Evolutionary conservation across 208 protist species (phyloP).

Genomic region (Trichomonas vaginalis): DNA sequence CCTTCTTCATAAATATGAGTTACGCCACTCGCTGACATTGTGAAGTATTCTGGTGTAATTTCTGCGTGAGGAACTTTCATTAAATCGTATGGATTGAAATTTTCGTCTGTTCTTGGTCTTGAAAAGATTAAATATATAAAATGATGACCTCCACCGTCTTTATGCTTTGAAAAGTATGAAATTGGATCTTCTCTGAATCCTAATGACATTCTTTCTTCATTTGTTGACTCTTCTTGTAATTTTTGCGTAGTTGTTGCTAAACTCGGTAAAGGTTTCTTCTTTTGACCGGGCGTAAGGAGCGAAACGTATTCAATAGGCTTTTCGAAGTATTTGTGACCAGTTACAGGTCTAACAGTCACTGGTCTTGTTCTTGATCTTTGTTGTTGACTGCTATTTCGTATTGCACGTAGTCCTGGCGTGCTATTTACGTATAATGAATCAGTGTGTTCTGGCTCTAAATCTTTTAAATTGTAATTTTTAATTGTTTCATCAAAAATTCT

Average conservation of each 20-base stretch:
- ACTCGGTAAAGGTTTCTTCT: background rate
- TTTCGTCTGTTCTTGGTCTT: background rate
- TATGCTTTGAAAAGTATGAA: background rate
- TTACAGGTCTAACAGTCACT: background rate
- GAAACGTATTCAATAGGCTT: background rate
- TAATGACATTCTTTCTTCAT: background rate
- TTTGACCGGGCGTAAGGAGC: background rate
- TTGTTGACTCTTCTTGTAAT: background rate
- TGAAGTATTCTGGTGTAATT: background rate
- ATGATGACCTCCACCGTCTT: background rate
- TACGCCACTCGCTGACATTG: background rate
- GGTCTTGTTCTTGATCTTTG: background rate
- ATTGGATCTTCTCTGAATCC: background rate
- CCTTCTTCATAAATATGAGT: background rate
- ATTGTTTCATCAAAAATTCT: background rate
- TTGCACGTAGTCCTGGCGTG: background rate
- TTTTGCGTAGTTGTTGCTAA: background rate
- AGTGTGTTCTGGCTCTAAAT: background rate
- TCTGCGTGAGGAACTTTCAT: background rate
- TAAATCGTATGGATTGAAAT: conserved; percentile 7
- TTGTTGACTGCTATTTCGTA: background rate
- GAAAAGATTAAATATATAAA: conserved; percentile 14
- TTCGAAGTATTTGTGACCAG: background rate
- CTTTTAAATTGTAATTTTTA: background rate
- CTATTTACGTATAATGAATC: background rate